Base-by-base conservation (phyloP, 495 filamentous ascomycete genomes). In the Aspergillus steynii region DNA sequence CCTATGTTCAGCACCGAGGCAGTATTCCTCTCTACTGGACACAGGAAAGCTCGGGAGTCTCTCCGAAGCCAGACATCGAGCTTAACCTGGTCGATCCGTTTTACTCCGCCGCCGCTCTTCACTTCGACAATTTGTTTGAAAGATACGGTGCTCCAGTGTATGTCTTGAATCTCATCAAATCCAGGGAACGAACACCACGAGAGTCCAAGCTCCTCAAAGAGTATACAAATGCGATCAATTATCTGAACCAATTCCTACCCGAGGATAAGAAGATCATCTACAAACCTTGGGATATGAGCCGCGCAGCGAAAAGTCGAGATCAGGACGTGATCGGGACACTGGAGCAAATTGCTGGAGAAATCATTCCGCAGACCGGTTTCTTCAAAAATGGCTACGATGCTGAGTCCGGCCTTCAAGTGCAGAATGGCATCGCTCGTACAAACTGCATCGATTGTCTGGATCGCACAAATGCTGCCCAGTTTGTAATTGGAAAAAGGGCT, bases 401-500 rank as follows among this genome's bases (percentile, higher is more conserved):
- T 2, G 85, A 84, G 49, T 83, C 82, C 4, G 81, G 82, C 46
- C 75, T 91, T 8, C 82, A 76, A n/a, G 80, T 93, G 29, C 95
- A 99, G 69, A 96, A 97, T 63, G 95, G 95, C 5, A 86, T 99
- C 48, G 93, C 90, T 14, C 86, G 95, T 62, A 98, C 96, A 1
- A 99, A 99, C 68, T 99, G 95, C 70, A 98, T 98, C 62, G 95
- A 99, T 68, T 99, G 95, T 64, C 81, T 99, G 14, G 95, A 99
- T 71, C 85, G 95, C 48, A 99, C 95, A 4, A 99, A 99, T 73
- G 95, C 95, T 20, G 93, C 93, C 1, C 95, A 99, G 68, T 99
- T 98, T 68, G 95, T 99, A 28, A 93, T 99, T 64, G 95, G 93
- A n/a, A 99, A 99, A 75, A 79, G 91, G 49, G 96, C 95, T 0